Conservation (phyloP, 306 rosid species). For the Quercus gilva region DNA sequence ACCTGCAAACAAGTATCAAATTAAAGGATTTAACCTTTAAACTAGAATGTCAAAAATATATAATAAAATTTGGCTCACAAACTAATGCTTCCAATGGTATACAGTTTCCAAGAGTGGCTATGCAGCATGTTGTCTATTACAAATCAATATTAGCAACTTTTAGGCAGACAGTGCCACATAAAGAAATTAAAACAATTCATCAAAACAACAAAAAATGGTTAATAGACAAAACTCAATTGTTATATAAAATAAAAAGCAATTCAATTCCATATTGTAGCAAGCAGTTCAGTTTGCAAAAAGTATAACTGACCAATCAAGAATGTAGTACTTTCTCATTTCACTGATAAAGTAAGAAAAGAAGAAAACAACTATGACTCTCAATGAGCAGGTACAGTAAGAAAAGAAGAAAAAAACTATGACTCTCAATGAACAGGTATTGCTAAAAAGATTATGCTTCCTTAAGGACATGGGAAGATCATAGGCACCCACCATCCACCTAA, state of each 20-base stretch:
- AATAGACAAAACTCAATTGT: background rate
- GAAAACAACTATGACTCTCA: background rate
- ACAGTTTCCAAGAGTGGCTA: background rate
- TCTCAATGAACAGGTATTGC: background rate
- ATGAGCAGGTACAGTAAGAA: background rate
- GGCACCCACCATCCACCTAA: background rate
- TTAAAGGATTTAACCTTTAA: background rate
- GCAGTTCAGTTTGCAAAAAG: background rate
- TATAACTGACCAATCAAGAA: background rate
- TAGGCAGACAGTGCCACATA: too few species aligned
- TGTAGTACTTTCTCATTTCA: background rate
- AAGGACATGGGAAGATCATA: background rate
- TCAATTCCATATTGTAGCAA: background rate
- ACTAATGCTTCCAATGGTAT: background rate
- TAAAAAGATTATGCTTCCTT: background rate
- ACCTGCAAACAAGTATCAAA: conserved; percentile 51
- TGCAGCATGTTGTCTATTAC: background rate
- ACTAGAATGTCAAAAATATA: background rate
- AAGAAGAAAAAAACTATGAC: background rate
- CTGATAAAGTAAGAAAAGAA: background rate
- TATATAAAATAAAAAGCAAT: background rate
- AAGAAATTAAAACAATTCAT: background rate
- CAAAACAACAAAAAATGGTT: background rate
- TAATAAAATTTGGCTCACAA: background rate
- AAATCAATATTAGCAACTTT: background rate